These are phyloP conservation scores for Verticillium nonalfalfae DNA, from an alignment of 2,329 filamentous ascomycete genomes.

Conservation along the genomic window DNA sequence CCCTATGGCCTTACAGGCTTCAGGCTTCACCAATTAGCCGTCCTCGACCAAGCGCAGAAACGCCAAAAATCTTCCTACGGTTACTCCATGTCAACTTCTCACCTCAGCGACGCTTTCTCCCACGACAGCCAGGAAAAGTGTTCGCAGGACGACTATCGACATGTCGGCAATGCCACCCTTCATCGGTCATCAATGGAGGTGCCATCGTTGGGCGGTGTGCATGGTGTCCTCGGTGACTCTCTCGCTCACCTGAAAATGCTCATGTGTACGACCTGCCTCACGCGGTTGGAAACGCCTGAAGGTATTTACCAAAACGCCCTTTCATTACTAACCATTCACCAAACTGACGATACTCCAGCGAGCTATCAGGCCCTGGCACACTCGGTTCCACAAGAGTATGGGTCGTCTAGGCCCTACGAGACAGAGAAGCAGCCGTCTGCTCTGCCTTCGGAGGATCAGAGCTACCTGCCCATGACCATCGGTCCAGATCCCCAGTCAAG, in stretches of 20 bases:
- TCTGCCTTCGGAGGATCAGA: constrained; percentile 6
- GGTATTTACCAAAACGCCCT: constrained; percentile 18
- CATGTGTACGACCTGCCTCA: constrained; percentile 25
- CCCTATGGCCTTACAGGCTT: constrained; percentile 25
- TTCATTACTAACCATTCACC: background rate
- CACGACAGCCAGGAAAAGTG: constrained; percentile 25
- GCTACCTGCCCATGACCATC: constrained; percentile 16
- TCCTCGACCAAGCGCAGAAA: constrained; percentile 16
- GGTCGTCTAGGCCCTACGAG: constrained; percentile 22
- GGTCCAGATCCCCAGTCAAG: constrained; percentile 17
- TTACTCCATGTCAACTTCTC: constrained; percentile 22
- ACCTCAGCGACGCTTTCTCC: constrained; percentile 14
- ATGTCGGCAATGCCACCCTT: background rate
- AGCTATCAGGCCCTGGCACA: constrained; percentile 26
- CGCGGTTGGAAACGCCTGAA: constrained; percentile 17
- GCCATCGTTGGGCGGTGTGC: background rate
- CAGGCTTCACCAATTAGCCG: constrained; percentile 18
- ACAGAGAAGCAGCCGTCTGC: constrained; percentile 17
- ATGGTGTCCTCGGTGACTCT: background rate
- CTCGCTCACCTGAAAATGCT: constrained; percentile 20
- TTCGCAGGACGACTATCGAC: constrained; percentile 8
- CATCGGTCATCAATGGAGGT: background rate
- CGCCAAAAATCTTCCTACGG: constrained; percentile 21
- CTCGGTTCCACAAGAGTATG: constrained; percentile 18
- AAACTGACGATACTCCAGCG: constrained; percentile 9